Conservation (phyloP, 164 flowering plant genomes). For the Platanus orientalis region DNA sequence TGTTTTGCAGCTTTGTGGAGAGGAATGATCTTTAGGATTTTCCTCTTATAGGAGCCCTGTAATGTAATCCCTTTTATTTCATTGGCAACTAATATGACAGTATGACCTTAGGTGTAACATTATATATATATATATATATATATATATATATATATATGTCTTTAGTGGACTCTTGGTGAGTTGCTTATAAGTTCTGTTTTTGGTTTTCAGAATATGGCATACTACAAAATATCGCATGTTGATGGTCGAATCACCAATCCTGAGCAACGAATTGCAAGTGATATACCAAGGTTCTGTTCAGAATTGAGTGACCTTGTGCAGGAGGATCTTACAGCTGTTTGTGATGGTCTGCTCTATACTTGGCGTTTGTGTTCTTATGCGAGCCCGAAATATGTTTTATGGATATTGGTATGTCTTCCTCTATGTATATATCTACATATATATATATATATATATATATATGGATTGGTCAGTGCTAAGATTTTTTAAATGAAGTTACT, state of each 20-base stretch:
- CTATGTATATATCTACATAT: background rate
- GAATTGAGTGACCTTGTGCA: conserved; percentile 96
- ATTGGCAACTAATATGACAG: too few species aligned
- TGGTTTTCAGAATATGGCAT: conserved; percentile 84
- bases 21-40: too few species aligned
- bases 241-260: conserved; percentile 92
- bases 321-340: conserved; percentile 84
- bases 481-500: background rate
- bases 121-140: too few species aligned
- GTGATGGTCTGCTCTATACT: conserved; percentile 90
- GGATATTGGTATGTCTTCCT: conserved; percentile 74
- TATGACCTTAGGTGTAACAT: too few species aligned
- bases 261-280: conserved; percentile 97
- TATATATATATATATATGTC: too few species aligned
- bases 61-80: too few species aligned
- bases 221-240: conserved; percentile 97
- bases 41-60: too few species aligned
- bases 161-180: background rate
- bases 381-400: conserved; percentile 90
- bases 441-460: background rate
- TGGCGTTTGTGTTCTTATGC: conserved; percentile 99
- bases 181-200: conserved; percentile 16
- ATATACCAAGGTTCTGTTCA: conserved; percentile 87
- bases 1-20: too few species aligned
- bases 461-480: background rate